Evolutionary conservation across 352 stramenopile genomes (phyloP).

Genomic region (Plasmopara muralis): DNA sequence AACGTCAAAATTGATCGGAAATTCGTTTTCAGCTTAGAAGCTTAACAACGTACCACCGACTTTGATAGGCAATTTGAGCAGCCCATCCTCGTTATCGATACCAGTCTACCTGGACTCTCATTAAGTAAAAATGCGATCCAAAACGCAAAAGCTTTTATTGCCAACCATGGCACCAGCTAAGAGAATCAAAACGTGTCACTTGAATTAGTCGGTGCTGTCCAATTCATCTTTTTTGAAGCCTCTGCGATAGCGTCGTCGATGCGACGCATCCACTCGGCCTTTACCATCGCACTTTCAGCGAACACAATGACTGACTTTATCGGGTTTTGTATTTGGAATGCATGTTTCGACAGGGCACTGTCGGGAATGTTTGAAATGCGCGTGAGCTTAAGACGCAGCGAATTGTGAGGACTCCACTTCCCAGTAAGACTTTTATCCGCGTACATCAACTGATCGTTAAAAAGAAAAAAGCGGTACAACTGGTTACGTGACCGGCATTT

Average conservation of each 20-base stretch:
- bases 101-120: constrained; percentile 16
- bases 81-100: constrained; percentile 13
- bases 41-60: not conserved
- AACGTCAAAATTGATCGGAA: not conserved
- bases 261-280: constrained; percentile 76
- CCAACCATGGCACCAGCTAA: constrained; percentile 9
- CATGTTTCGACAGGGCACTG: constrained; percentile 60
- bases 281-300: constrained; percentile 52
- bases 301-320: constrained; percentile 83
- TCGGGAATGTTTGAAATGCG: constrained; percentile 74
- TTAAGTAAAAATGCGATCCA: constrained; percentile 30
- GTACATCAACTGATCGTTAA: constrained; percentile 84
- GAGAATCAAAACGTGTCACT: constrained; percentile 5
- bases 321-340: constrained; percentile 82
- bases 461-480: constrained; percentile 84
- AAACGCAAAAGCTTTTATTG: constrained; percentile 54
- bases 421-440: constrained; percentile 72
- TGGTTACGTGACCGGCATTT: constrained; percentile 86
- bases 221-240: constrained; percentile 68
- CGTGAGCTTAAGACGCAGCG: constrained; percentile 73
- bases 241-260: constrained; percentile 73
- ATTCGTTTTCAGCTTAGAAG: not conserved
- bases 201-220: constrained; percentile 49
- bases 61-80: constrained; percentile 4
- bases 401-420: constrained; percentile 82